Conservation (phyloP, 768 basidiomycete genomes). For the Candolleomyces efflorescens region DNA sequence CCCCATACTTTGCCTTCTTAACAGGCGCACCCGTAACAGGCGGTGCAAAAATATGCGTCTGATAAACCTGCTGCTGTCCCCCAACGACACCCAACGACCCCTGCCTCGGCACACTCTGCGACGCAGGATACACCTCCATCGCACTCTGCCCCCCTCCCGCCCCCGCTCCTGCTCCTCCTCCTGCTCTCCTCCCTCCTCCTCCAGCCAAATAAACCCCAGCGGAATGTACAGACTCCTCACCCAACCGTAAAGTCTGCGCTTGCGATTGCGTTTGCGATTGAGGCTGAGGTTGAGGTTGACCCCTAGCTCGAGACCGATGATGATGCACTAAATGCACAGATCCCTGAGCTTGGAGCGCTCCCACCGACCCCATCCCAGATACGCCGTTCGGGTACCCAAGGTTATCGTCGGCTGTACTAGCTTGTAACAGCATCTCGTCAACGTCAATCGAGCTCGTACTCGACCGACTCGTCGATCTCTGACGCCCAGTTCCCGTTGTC, state of each 20-base stretch:
- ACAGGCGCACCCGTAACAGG: conserved; percentile 69
- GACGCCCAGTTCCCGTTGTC: conserved; percentile 26
- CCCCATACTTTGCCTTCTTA: conserved; percentile 54
- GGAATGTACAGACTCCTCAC: no score
- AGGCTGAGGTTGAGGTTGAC: no score
- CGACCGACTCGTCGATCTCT: conserved; percentile 28
- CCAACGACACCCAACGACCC: conserved; percentile 10
- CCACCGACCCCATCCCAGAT: no score
- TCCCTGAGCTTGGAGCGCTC: not conserved
- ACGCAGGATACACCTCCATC: conserved; percentile 10
- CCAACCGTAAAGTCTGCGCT: not conserved
- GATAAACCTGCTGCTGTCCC: conserved; percentile 37
- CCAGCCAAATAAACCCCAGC: not conserved
- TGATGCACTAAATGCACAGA: no score
- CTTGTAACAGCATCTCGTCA: conserved; percentile 42
- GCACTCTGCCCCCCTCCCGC: no score
- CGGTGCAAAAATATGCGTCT: conserved; percentile 70
- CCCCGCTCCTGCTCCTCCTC: not conserved
- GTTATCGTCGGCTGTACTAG: conserved; percentile 30
- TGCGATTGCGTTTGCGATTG: no score
- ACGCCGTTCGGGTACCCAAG: conserved; percentile 4
- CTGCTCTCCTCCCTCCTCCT: not conserved
- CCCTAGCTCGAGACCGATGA: no score
- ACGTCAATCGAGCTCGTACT: conserved; percentile 34
- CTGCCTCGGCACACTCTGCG: conserved; percentile 11